Base-by-base conservation (phyloP, 1,284 basidiomycete genomes). In the Pseudozyma tsukubaensis region DNA sequence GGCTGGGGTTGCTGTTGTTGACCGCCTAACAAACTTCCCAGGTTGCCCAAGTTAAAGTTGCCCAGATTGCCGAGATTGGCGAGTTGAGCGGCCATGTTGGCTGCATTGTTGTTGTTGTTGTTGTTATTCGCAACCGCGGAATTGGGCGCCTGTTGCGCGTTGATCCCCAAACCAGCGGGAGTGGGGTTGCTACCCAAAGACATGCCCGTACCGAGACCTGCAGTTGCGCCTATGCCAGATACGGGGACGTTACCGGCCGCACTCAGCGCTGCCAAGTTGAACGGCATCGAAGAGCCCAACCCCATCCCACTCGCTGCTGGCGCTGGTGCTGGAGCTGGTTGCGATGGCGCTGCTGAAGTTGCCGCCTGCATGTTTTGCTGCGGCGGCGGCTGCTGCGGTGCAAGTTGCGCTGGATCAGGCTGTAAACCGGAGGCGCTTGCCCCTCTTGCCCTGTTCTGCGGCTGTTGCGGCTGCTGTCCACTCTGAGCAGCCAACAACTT, bases 211-310 rank as follows among this genome's bases (percentile, higher is more conserved):
- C 60, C 60, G 8, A 59, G 16, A 1, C 59, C 56, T 1, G 39
- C 32, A 7, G 37, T 40, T 6, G 57, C 53, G 12, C 53, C 58
- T 10, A 59, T 21, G 13, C 52, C 55, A 4, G 63, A 60, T n/a
- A 72, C 57, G 4, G 63, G 59, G 6, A 66, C 55, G 44, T 72
- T 72, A 3, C 69, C 69, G 3, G 59, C 60, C 4, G 70, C 70
- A 39, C n/a, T 58, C 4, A 72, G 51, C 10, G 71, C 71, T 1
- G 53, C 49, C 4, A 73, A 48, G 18, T 73, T 73, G 54, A 73
- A 73, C 0, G 71, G 71, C 71, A 73, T 69, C 12, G 71, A 73
- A 3, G 71, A 68, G 21, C 71, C 71, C 0, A 73, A 47, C 9
- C 71, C 71, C 71, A 73, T 73, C 0, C 65, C 66, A 9, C 40